Base-by-base conservation (phyloP, 257 asterid species). In the Prunella vulgaris region DNA sequence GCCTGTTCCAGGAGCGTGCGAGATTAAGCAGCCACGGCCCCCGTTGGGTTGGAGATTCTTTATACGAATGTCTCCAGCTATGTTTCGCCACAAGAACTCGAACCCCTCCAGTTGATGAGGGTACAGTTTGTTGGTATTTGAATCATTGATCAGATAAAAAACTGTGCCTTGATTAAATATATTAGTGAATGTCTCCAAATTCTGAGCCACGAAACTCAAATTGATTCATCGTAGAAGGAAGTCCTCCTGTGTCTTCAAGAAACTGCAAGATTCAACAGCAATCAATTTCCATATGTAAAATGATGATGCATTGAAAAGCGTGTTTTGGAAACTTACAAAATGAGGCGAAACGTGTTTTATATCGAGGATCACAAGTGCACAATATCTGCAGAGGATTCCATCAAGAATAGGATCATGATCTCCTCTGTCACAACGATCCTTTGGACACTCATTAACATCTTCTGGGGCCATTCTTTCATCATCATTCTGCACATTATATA, bases 1-100 rank as follows among this genome's bases (percentile, higher is more conserved):
- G 64, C 98, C 97, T 0, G 97, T 90, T 24, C 97, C 95, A n/a
- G 96, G 98, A 3, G 90, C 94, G 52, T 92, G 98, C 2, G 95
- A 90, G 57, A 92, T 86, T 40, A 92, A 86, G 84, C 96, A 88
- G 70, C 98, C 95, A 5, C 82, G 73, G 44, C 96, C 89, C 0
- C 74, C 81, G 3, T 35, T 27, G 0, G 82, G 54, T 28, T n/a
- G 32, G 37, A 86, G 82, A 9, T 84, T 84, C 48, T 92, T 73
- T 8, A 88, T 52, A 30, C 15, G 20, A 2, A 74, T 81, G 35
- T 78, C 96, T 32, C 96, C 98, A 1, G 81, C 95, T 3, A 92
- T 75, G 74, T 79, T 88, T 67, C 60, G 74, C 97, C 95, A 90
- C 64, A 90, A 57, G 78, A 90, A 83, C 17, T 79, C 72, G 44